Percentiles rank a stretch among this genome's conserved stretches.
These are phyloP conservation scores for Aspergillus homomorphus DNA, from an alignment of 495 filamentous ascomycete genomes.

Conservation along the genomic window DNA sequence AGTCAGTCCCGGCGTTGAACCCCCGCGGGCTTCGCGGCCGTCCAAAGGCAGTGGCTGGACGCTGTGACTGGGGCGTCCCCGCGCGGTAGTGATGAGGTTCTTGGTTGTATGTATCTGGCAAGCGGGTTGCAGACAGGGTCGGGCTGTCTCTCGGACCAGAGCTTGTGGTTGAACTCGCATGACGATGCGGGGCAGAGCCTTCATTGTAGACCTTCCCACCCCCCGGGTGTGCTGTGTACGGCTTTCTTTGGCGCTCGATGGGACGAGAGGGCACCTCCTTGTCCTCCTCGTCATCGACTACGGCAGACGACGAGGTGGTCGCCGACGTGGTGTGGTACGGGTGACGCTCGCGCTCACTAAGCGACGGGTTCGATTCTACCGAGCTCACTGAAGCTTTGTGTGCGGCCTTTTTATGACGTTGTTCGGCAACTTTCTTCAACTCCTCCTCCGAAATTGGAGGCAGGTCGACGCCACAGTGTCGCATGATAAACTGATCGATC, in stretches of 20 bases:
- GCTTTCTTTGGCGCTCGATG: constrained; percentile 62
- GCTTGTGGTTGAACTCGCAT: constrained; percentile 27
- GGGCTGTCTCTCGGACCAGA: constrained; percentile 26
- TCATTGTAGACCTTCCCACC: constrained; percentile 55
- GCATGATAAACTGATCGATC: constrained; percentile 42
- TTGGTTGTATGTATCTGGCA: constrained; percentile 21
- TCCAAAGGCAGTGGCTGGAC: constrained; percentile 13
- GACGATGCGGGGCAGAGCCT: constrained; percentile 17
- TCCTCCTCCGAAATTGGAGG: constrained; percentile 41
- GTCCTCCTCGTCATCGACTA: constrained; percentile 48
- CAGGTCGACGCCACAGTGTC: constrained; percentile 49
- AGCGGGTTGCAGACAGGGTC: constrained; percentile 10
- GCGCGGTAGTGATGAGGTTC: constrained; percentile 27
- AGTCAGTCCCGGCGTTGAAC: constrained; percentile 25
- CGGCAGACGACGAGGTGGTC: constrained; percentile 33
- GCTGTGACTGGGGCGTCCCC: constrained; percentile 21
- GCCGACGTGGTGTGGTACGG: constrained; percentile 38
- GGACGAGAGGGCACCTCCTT: constrained; percentile 45
- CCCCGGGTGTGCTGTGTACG: constrained; percentile 55
- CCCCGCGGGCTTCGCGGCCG: constrained; percentile 37
- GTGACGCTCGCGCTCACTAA: constrained; percentile 51
- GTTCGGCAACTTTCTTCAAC: constrained; percentile 28
- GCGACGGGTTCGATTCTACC: constrained; percentile 25
- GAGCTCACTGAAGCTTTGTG: constrained; percentile 18
- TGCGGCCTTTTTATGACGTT: constrained; percentile 19